Evolutionary conservation across 2,329 filamentous ascomycete species (phyloP).

Genomic region (Penicillium griseofulvum): DNA sequence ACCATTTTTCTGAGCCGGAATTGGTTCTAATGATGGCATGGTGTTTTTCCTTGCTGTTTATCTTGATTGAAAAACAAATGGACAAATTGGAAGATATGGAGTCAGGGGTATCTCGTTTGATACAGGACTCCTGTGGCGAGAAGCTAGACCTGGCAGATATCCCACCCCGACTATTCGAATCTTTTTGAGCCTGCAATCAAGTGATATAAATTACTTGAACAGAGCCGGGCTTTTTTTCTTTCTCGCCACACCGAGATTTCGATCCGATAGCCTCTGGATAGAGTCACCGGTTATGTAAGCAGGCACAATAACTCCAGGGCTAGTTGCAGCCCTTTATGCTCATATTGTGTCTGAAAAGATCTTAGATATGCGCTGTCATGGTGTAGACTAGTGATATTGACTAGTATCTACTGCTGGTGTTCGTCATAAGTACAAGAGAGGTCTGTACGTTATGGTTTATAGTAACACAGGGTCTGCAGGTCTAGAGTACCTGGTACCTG

Average conservation of each 20-base stretch:
- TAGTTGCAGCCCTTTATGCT: not conserved
- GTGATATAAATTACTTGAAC: not conserved
- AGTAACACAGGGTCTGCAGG: not conserved
- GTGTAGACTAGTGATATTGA: not conserved
- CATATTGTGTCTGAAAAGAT: not conserved
- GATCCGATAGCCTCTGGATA: slow-evolving; percentile 12
- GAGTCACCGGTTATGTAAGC: slow-evolving; percentile 14
- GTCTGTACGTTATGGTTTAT: not conserved
- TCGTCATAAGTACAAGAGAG: not conserved
- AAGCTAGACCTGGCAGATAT: not conserved
- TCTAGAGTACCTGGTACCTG: not conserved
- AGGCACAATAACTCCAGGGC: not conserved
- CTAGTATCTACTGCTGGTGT: not conserved
- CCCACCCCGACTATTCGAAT: not conserved
- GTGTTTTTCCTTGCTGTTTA: not conserved
- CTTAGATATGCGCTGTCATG: not conserved
- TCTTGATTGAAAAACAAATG: not conserved
- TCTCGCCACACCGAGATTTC: slow-evolving; percentile 22
- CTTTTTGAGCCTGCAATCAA: not conserved
- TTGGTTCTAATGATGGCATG: slow-evolving; percentile 22
- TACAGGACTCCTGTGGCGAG: slow-evolving; percentile 2
- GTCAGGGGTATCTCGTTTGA: slow-evolving; percentile 6
- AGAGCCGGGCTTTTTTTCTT: not conserved
- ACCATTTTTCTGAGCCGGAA: slow-evolving; percentile 12
- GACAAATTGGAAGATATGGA: not conserved